Conservation (phyloP, 2,329 filamentous ascomycete genomes). For the Anisogramma anomala region DNA sequence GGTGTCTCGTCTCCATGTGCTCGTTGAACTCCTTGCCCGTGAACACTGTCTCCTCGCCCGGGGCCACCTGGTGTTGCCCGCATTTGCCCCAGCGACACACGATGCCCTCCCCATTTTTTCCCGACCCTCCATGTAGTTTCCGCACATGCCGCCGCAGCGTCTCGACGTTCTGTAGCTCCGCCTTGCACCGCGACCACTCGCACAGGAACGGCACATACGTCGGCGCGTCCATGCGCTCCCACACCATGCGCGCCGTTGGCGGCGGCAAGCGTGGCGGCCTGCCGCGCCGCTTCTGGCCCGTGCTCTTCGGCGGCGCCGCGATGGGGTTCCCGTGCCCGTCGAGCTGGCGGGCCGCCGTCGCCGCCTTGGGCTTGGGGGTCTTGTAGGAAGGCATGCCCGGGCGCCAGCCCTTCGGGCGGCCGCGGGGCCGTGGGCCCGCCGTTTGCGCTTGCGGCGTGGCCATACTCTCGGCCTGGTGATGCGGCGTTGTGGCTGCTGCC, state of each 20-base stretch:
- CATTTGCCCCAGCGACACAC: slow-evolving; percentile 33
- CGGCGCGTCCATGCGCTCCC: slow-evolving; percentile 23
- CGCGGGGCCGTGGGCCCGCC: slow-evolving; percentile 1
- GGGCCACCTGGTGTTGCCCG: slow-evolving; percentile 12
- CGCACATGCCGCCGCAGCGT: slow-evolving; percentile 44
- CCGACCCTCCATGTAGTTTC: slow-evolving; percentile 33
- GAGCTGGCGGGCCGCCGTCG: not conserved
- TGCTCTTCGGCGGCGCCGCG: not conserved
- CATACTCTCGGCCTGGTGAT: not conserved
- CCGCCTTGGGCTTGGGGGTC: not conserved
- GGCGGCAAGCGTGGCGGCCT: slow-evolving; percentile 15
- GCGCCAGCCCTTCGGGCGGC: slow-evolving; percentile 14
- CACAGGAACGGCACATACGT: slow-evolving; percentile 43
- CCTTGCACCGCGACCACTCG: slow-evolving; percentile 48
- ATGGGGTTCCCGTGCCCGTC: not conserved
- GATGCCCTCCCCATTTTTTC: slow-evolving; percentile 11
- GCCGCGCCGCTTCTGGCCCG: slow-evolving; percentile 19
- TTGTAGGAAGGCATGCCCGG: slow-evolving; percentile 13
- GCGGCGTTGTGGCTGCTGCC: not conserved
- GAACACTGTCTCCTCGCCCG: slow-evolving; percentile 1
- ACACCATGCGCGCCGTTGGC: slow-evolving; percentile 12
- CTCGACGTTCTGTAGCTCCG: slow-evolving; percentile 50
- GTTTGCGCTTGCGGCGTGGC: not conserved
- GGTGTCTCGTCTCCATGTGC: slow-evolving; percentile 44
- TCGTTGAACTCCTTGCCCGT: slow-evolving; percentile 27